phyloP scores from a whole-genome alignment of 495 filamentous ascomycete species.

The Neurospora sp. region DNA sequence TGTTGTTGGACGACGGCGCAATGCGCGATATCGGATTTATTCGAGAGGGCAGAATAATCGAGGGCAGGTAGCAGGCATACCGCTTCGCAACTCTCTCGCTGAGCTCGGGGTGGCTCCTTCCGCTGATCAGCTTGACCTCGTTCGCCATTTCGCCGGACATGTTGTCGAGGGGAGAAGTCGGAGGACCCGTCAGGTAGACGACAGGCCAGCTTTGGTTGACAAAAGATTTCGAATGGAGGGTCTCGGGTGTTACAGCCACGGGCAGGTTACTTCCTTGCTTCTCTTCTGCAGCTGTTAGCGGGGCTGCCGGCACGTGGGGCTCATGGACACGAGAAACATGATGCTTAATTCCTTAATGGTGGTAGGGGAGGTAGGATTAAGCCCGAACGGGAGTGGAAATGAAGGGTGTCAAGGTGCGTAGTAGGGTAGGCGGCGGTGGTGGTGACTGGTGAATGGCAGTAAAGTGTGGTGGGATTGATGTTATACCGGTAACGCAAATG shows the following conservation, averaged over 20 bases:
- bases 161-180: constrained; percentile 8
- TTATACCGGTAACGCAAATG: not conserved
- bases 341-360: not conserved
- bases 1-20: not conserved
- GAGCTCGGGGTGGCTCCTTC: constrained; percentile 88
- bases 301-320: constrained; percentile 10
- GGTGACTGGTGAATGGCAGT: constrained; percentile 6
- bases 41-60: not conserved
- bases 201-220: constrained; percentile 6
- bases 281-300: constrained; percentile 18
- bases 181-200: constrained; percentile 8
- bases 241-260: not conserved
- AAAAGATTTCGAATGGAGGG: constrained; percentile 7
- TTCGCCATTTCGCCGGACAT: constrained; percentile 52
- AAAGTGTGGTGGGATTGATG: not conserved
- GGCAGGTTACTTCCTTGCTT: constrained; percentile 9
- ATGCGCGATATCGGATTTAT: not conserved
- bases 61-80: constrained; percentile 37
- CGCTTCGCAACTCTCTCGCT: constrained; percentile 84
- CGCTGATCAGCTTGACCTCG: constrained; percentile 92
- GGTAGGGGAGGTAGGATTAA: not conserved
- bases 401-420: not conserved
- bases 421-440: not conserved
- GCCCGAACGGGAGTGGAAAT: not conserved
- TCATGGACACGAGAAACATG: not conserved